Conservation (phyloP, 768 basidiomycete species). For the Leccinum aurantiacum region DNA sequence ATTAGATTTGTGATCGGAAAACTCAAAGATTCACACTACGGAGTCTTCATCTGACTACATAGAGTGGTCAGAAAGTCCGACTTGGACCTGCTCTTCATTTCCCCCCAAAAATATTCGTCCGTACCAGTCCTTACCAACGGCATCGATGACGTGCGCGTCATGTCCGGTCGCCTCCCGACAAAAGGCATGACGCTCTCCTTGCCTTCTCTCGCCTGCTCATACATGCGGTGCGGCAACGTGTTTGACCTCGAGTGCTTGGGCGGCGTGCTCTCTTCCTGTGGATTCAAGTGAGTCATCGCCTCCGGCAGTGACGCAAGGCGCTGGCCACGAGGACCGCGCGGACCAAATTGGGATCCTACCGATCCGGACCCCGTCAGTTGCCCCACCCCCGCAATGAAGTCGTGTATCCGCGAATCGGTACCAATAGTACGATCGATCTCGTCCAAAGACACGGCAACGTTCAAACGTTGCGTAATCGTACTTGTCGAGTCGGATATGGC, state of each 20-base stretch:
- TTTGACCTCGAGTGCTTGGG: constrained; percentile 21
- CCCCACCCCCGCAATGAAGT: constrained; percentile 27
- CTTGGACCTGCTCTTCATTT: no score
- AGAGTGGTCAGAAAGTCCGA: no score
- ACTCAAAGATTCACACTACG: no score
- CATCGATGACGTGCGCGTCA: no score
- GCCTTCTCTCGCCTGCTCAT: no score
- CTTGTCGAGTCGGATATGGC: constrained; percentile 25
- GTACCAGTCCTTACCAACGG: no score
- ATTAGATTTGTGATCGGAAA: no score
- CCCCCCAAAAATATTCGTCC: no score
- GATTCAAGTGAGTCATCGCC: constrained; percentile 5
- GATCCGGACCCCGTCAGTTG: constrained; percentile 17
- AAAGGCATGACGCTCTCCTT: no score
- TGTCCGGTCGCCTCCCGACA: no score
- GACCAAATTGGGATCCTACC: constrained; percentile 15
- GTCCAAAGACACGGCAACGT: constrained; percentile 22
- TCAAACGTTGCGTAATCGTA: constrained; percentile 22
- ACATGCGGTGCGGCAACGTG: constrained; percentile 49
- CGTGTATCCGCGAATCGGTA: constrained; percentile 21
- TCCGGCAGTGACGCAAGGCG: constrained; percentile 19
- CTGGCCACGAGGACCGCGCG: constrained; percentile 24
- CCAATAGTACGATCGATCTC: constrained; percentile 30
- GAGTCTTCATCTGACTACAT: no score
- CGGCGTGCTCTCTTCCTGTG: constrained; percentile 26